Base-by-base conservation (phyloP, 768 basidiomycete species). In the Tylopilus vinaceipallidus region DNA sequence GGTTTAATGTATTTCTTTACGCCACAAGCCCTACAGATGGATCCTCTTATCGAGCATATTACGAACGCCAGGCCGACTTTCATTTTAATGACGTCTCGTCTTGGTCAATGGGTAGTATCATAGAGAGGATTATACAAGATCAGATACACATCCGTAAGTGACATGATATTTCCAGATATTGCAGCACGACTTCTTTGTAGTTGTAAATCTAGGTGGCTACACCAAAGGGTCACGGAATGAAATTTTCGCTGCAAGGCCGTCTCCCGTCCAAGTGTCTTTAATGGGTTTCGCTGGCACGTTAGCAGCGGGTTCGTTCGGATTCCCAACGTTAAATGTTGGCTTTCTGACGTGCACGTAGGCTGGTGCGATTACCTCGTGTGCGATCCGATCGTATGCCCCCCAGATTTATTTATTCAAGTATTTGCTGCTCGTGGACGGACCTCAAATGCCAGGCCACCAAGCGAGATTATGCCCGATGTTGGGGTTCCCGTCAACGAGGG, bases 271-370 rank as follows among this genome's bases (percentile, higher is more conserved):
- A 57, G 64, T 79, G 43, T 74, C 75, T 32, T 57, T 75, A 17
- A 77, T 79, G 71, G 78, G 78, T 16, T 79, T 74, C 43, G 77
- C 78, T 5, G 77, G 78, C 14, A 78, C 78, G 4, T 54, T 78
- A 10, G 71, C 62, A 44, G 71, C 72, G 2, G 68, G 73, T 58
- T 42, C 34, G 65, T 51, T 46, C 45, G 14, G 11, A 12, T 29
- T 50, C 43, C 26, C 14, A 13, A 45, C 10, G 5, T 42, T 26
- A 5, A 19, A 3, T 23, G 12, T 17, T 30, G 30, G 41, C 4
- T 11, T 9, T 45, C 42, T 53, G 40, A 57, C 50, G 26, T 14
- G 13, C 14, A 16, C 37, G 16, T 45, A 77, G 75, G 70, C 14
- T 77, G 75, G 76, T 76, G 75, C 52, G 75, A 77, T 50, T 77